Percentiles rank a stretch among this genome's conserved stretches.
Evolutionary conservation across 176 grass and related monocot genomes (phyloP).

Genomic region (Triticum turgidum): DNA sequence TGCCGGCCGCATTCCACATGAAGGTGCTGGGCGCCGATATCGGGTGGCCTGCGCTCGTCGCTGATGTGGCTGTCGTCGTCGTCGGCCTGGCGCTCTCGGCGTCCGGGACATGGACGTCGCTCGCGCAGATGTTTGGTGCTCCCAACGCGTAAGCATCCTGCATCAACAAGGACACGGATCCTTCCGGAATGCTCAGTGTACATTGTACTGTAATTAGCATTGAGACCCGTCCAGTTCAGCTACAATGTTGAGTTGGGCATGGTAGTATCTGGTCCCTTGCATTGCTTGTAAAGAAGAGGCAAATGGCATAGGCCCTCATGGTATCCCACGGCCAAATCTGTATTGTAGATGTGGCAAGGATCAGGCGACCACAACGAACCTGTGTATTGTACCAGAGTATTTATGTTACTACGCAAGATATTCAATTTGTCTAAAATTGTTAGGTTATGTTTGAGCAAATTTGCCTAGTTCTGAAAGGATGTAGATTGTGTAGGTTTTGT

Average conservation of each 20-base stretch:
- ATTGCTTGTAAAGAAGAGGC: not conserved
- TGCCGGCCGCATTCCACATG: conserved; percentile 84
- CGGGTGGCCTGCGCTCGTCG: conserved; percentile 28
- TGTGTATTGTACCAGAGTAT: not conserved
- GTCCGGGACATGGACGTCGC: conserved; percentile 90
- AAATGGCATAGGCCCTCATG: not conserved
- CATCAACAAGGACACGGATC: not conserved
- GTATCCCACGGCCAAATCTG: not conserved
- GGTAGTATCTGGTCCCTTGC: not conserved
- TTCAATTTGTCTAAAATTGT: not conserved
- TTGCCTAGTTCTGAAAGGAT: not conserved
- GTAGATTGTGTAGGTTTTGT: not conserved
- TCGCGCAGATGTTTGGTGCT: conserved; percentile 66
- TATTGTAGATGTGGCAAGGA: not conserved
- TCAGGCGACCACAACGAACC: not conserved
- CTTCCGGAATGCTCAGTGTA: not conserved
- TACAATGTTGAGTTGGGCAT: not conserved
- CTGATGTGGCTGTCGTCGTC: conserved; percentile 53
- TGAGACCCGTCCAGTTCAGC: not conserved
- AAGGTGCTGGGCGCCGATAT: conserved; percentile 67
- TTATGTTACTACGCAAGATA: not conserved
- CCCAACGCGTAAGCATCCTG: conserved; percentile 27
- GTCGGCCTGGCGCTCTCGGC: conserved; percentile 52
- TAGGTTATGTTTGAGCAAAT: not conserved
- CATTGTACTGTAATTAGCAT: not conserved